Evolutionary conservation across 805 yeast genomes (phyloP).

Genomic region (Cyberlindnera japonica): DNA sequence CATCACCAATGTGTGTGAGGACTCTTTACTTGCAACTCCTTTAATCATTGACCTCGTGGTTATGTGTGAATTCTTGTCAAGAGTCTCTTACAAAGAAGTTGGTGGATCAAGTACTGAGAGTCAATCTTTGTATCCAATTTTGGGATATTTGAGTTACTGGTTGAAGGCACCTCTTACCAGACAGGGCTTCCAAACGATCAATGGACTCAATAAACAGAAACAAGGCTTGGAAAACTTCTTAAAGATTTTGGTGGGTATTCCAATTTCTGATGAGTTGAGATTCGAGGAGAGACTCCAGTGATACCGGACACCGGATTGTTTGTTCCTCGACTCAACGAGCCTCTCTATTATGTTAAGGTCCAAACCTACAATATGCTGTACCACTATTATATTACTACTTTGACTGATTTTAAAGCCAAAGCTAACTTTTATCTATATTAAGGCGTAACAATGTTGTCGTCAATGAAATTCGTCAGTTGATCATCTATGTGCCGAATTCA

Average conservation of each 20-base stretch:
- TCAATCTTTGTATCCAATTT: slow-evolving; percentile 69
- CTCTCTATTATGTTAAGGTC: neutral
- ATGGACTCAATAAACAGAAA: slow-evolving; percentile 93
- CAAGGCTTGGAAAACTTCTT: slow-evolving; percentile 87
- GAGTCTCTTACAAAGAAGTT: slow-evolving; percentile 72
- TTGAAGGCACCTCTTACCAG: slow-evolving; percentile 93
- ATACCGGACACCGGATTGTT: neutral
- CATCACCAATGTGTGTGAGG: slow-evolving; percentile 95
- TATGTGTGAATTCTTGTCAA: slow-evolving; percentile 83
- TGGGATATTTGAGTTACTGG: slow-evolving; percentile 90
- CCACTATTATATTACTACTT: too few relatives aligned
- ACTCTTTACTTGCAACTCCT: slow-evolving; percentile 91
- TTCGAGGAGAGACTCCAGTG: slow-evolving; percentile 78
- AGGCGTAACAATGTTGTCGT: too few relatives aligned
- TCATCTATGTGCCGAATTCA: too few relatives aligned
- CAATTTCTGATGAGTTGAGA: slow-evolving; percentile 86
- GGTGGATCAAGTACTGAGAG: slow-evolving; percentile 30
- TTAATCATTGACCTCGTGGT: slow-evolving; percentile 87
- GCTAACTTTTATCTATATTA: too few relatives aligned
- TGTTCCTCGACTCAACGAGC: neutral
- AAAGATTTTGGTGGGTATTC: slow-evolving; percentile 86
- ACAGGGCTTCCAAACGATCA: slow-evolving; percentile 85
- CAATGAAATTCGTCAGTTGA: too few relatives aligned
- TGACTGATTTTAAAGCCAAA: too few relatives aligned
- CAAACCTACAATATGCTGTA: too few relatives aligned